These are phyloP conservation scores for Santalum album DNA, from an alignment of 164 flowering plant species.

Conservation along the genomic window DNA sequence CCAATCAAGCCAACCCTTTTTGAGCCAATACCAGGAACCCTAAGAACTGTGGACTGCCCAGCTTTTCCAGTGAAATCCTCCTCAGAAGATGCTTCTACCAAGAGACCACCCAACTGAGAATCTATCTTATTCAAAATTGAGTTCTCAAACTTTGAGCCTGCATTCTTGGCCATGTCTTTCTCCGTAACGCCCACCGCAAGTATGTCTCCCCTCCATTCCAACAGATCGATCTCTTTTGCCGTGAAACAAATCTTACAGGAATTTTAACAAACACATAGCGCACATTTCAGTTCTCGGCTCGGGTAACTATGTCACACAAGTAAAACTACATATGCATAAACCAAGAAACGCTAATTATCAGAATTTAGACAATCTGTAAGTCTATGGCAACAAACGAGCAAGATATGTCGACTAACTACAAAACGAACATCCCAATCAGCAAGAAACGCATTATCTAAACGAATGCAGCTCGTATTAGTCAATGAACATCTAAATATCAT, in stretches of 20 bases:
- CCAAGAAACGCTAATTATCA: too few species aligned
- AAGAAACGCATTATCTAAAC: too few species aligned
- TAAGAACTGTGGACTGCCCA: constrained; percentile 73
- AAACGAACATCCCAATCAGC: too few species aligned
- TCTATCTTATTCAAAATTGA: constrained; percentile 59
- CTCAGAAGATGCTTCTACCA: constrained; percentile 75
- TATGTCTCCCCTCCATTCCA: constrained; percentile 95
- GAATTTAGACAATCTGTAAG: too few species aligned
- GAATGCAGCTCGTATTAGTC: too few species aligned
- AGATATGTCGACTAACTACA: too few species aligned
- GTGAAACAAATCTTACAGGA: constrained; percentile 38
- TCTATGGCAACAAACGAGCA: too few species aligned
- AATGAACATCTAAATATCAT: too few species aligned
- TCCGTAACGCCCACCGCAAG: constrained; percentile 87
- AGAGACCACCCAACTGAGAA: constrained; percentile 54
- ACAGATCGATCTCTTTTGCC: constrained; percentile 49
- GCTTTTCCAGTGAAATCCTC: constrained; percentile 91
- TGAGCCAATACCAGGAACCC: constrained; percentile 72
- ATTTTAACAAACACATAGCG: constrained; percentile 11
- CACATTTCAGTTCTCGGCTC: neutral
- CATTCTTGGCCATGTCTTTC: constrained; percentile 77
- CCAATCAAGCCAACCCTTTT: constrained; percentile 82
- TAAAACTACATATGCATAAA: too few species aligned
- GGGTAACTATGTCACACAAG: too few species aligned
- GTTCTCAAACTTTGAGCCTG: constrained; percentile 56